Conservation (phyloP, 2,329 filamentous ascomycete genomes). For the Aspergillus spinulosporus region DNA sequence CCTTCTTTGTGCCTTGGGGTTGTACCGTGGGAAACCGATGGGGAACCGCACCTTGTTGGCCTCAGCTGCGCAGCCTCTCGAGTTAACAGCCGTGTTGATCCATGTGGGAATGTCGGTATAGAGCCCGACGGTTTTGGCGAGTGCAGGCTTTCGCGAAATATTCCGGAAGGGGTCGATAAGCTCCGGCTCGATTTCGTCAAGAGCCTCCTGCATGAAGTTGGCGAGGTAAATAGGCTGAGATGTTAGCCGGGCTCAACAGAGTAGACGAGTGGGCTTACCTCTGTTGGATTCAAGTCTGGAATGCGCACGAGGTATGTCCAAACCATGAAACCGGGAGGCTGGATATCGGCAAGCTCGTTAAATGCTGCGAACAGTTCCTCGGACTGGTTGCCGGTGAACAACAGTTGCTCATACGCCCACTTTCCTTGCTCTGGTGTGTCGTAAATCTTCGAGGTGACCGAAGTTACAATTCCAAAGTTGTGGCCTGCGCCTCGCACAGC, state of each 20-base stretch:
- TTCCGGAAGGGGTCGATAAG: constrained; percentile 31
- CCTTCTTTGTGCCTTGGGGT: constrained; percentile 33
- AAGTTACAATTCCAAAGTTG: constrained; percentile 58
- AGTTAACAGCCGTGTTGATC: constrained; percentile 39
- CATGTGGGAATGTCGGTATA: constrained; percentile 47
- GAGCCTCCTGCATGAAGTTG: constrained; percentile 12
- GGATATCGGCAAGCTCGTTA: constrained; percentile 13
- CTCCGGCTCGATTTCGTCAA: neutral
- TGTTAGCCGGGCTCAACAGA: neutral
- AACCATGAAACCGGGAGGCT: constrained; percentile 15
- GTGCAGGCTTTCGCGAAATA: constrained; percentile 29
- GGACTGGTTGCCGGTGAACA: constrained; percentile 11
- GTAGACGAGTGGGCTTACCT: constrained; percentile 9
- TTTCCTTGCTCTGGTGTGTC: constrained; percentile 25
- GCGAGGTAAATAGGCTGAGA: constrained; percentile 15
- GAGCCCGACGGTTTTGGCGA: constrained; percentile 32
- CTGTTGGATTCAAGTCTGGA: constrained; percentile 4
- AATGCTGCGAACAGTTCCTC: constrained; percentile 13
- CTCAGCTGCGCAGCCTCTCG: constrained; percentile 38
- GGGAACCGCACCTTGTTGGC: constrained; percentile 43
- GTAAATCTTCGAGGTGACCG: constrained; percentile 49
- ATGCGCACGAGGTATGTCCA: constrained; percentile 10
- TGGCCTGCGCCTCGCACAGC: constrained; percentile 56
- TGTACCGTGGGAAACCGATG: constrained; percentile 41
- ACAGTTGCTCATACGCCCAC: constrained; percentile 14